phyloP scores from a whole-genome alignment of 2,329 filamentous ascomycete genomes.

The Cadophora luteo-olivacea region DNA sequence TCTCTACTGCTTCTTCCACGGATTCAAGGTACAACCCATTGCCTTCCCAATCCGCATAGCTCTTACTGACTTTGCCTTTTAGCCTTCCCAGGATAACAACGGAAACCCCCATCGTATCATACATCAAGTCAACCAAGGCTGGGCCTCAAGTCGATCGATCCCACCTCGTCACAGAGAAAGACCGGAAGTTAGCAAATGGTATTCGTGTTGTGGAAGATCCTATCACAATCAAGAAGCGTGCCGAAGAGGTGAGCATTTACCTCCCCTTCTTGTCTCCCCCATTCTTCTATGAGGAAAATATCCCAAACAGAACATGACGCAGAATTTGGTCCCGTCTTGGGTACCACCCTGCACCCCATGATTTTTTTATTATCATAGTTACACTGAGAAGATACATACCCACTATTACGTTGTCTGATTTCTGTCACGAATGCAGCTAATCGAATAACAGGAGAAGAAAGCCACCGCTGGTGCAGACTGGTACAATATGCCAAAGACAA shows the following conservation, averaged over 20 bases:
- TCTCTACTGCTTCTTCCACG: constrained; percentile 25
- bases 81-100: constrained; percentile 35
- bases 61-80: constrained; percentile 27
- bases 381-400: constrained; percentile 60
- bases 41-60: constrained; percentile 4
- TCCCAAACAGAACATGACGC: constrained; percentile 77
- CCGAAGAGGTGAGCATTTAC: constrained; percentile 55
- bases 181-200: constrained; percentile 54
- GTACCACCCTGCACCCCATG: constrained; percentile 71
- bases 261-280: background rate
- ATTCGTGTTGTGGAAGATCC: constrained; percentile 61
- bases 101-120: constrained; percentile 52
- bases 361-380: constrained; percentile 68
- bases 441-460: constrained; percentile 48
- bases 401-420: constrained; percentile 20
- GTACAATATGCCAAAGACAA: constrained; percentile 87
- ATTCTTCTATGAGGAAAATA: constrained; percentile 74
- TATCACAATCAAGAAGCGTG: constrained; percentile 52
- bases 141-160: constrained; percentile 59
- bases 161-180: constrained; percentile 54
- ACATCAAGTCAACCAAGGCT: constrained; percentile 58
- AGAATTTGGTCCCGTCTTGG: constrained; percentile 81
- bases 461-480: constrained; percentile 79
- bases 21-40: constrained; percentile 31
- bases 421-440: constrained; percentile 35